phyloP scores from a whole-genome alignment of 2,329 filamentous ascomycete species.

The Fusarium sp. region DNA sequence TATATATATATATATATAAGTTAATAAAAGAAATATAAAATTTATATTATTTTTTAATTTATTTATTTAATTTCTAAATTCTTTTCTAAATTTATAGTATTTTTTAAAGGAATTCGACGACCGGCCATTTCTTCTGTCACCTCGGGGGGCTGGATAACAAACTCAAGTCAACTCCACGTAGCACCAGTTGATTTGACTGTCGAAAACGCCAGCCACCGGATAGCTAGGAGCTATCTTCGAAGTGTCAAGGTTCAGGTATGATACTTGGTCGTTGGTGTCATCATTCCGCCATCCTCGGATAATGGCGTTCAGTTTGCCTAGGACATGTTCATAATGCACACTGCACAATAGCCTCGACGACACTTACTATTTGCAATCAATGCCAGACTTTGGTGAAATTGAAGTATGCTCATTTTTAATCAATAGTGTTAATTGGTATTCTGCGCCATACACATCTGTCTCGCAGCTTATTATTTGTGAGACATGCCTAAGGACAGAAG shows the following conservation, averaged over 20 bases:
- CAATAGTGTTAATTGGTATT: neutral
- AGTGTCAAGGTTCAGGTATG: neutral
- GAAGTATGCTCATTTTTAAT: neutral
- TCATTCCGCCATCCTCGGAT: neutral
- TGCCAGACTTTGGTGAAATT: neutral
- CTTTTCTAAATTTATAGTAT: no score
- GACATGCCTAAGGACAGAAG: neutral
- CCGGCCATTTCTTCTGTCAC: no score
- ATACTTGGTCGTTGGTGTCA: neutral
- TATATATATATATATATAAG: no score
- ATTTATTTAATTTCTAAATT: no score
- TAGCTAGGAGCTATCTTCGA: neutral
- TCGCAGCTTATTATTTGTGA: neutral
- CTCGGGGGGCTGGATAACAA: no score
- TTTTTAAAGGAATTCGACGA: no score
- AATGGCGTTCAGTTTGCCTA: conserved; percentile 4
- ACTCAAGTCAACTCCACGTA: neutral
- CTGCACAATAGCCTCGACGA: neutral
- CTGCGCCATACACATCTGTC: neutral
- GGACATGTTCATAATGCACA: conserved; percentile 10
- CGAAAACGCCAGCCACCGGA: neutral
- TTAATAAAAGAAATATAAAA: no score
- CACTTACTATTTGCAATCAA: neutral
- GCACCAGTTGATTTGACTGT: neutral
- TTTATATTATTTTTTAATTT: no score